Evolutionary conservation across 2,329 filamentous ascomycete species (phyloP).

Genomic region (Magnaporthiopsis poae): DNA sequence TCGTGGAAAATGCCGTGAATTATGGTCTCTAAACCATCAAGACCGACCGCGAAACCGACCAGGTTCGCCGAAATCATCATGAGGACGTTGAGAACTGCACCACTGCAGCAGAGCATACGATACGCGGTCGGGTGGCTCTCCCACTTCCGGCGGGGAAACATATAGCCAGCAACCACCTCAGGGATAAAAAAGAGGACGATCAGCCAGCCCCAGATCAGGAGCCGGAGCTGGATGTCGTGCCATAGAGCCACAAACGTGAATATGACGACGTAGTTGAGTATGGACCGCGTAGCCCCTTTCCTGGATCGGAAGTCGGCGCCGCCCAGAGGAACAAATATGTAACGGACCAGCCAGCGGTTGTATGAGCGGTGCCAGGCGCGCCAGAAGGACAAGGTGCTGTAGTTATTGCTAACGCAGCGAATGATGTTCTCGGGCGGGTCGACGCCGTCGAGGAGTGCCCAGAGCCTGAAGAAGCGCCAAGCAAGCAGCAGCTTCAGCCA

Average conservation of each 20-base stretch:
- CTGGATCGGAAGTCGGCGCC: constrained; percentile 47
- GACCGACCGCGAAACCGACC: constrained; percentile 84
- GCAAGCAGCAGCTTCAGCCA: constrained; percentile 95
- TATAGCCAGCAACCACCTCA: constrained; percentile 60
- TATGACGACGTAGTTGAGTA: constrained; percentile 69
- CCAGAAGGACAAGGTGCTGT: constrained; percentile 85
- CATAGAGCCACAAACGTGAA: constrained; percentile 97
- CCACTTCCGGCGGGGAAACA: constrained; percentile 70
- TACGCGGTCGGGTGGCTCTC: constrained; percentile 60
- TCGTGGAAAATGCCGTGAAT: constrained; percentile 65
- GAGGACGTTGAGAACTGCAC: constrained; percentile 72
- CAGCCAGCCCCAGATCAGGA: constrained; percentile 95
- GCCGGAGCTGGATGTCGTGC: constrained; percentile 87
- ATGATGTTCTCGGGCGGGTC: constrained; percentile 98
- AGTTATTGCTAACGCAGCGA: constrained; percentile 91
- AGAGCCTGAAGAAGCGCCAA: constrained; percentile 98
- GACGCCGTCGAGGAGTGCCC: constrained; percentile 79
- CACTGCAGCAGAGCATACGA: constrained; percentile 68
- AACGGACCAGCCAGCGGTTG: constrained; percentile 89
- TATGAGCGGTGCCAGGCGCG: constrained; percentile 90
- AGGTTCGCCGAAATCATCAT: constrained; percentile 96
- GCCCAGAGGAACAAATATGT: constrained; percentile 86
- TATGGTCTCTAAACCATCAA: constrained; percentile 76
- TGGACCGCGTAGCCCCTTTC: constrained; percentile 42
- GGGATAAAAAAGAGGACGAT: constrained; percentile 89